These are phyloP conservation scores for Rhodomyrtus tomentosa DNA, from an alignment of 345 rosid species.

Conservation along the genomic window DNA sequence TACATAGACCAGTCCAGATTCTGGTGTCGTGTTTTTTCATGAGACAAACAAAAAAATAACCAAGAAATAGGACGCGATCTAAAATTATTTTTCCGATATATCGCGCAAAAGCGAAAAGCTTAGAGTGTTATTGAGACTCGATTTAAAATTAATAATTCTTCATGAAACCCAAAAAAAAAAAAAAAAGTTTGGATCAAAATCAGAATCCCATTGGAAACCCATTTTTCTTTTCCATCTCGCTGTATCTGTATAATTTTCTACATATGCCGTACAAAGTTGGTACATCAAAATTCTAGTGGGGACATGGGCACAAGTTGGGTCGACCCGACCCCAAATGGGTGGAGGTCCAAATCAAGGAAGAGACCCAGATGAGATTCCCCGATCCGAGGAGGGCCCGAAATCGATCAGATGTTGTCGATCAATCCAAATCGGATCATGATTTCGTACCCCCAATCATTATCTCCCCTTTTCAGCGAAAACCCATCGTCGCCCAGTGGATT, in stretches of 20 bases:
- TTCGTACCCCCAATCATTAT: neutral
- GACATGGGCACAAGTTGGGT: neutral
- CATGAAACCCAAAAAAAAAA: neutral
- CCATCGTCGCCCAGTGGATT: neutral
- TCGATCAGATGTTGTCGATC: neutral
- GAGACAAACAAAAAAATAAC: neutral
- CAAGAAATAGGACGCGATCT: neutral
- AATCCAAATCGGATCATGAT: neutral
- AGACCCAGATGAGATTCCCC: neutral
- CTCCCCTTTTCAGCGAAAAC: neutral
- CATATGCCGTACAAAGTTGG: neutral
- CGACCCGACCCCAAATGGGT: neutral
- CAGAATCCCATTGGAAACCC: too few species aligned
- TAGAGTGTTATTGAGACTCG: neutral
- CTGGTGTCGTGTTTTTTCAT: accelerated
- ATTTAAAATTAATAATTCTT: neutral
- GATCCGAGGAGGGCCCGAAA: neutral
- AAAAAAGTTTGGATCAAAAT: neutral
- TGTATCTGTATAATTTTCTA: too few species aligned
- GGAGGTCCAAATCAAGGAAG: neutral
- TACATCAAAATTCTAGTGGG: neutral
- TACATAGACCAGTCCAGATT: neutral
- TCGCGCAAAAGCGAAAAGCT: too few species aligned
- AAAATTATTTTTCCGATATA: neutral
- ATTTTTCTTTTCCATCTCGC: too few species aligned